Percentiles rank a stretch among this genome's conserved stretches.
Evolutionary conservation across 1,139 yeast species (phyloP).

Genomic region (Yamadazyma taylorii): DNA sequence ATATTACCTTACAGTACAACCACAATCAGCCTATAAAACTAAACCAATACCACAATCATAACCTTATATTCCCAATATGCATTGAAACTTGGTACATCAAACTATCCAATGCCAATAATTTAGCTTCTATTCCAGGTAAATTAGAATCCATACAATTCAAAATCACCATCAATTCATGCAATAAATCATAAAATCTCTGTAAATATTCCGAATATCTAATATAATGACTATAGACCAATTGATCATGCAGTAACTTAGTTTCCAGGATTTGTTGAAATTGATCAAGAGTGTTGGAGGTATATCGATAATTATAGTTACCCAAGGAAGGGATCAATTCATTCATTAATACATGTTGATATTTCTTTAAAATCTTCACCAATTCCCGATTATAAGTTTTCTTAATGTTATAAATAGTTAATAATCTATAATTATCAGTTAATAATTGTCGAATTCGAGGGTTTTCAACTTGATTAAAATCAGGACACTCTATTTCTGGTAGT

Average conservation of each 20-base stretch:
- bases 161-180: conserved; percentile 12
- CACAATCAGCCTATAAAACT: too few relatives aligned
- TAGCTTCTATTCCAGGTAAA: neutral
- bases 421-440: conserved; percentile 26
- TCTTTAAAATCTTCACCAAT: conserved; percentile 22
- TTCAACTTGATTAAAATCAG: conserved; percentile 8
- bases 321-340: conserved; percentile 31
- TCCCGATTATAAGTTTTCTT: conserved; percentile 24
- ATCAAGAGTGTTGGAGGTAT: neutral
- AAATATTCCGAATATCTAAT: conserved; percentile 14
- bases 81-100: conserved; percentile 5
- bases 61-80: too few relatives aligned
- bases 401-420: conserved; percentile 20
- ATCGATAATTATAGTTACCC: conserved; percentile 12
- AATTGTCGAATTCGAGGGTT: conserved; percentile 21
- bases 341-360: conserved; percentile 31
- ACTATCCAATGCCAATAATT: neutral
- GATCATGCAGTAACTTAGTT: conserved; percentile 12
- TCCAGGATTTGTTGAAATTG: conserved; percentile 15
- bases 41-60: too few relatives aligned
- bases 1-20: neutral
- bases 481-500: conserved; percentile 9
- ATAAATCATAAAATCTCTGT: conserved; percentile 12
- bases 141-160: conserved; percentile 3
- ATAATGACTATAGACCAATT: conserved; percentile 19